Percentiles rank a stretch among this genome's conserved stretches.
Evolutionary conservation across 108 stramenopile species (phyloP).

Genomic region (Nitzschia inconspicua): DNA sequence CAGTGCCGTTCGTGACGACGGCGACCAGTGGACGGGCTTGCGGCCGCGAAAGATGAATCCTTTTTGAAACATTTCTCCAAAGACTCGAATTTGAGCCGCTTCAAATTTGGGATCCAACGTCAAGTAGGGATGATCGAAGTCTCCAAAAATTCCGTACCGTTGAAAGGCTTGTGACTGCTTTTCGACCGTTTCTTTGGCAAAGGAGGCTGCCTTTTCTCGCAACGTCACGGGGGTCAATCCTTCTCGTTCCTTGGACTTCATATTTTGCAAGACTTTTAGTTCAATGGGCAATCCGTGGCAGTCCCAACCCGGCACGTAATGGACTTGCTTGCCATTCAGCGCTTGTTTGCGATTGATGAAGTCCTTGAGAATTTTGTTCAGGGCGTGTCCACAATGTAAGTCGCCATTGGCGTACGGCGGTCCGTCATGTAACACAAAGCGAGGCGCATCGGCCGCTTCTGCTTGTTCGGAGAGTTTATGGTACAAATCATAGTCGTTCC

Average conservation of each 20-base stretch:
- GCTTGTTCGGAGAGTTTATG: conserved; percentile 70
- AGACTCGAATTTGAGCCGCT: conserved; percentile 94
- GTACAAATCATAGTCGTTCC: conserved; percentile 86
- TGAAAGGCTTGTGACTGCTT: conserved; percentile 86
- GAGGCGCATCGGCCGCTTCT: conserved; percentile 33
- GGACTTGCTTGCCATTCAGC: conserved; percentile 91
- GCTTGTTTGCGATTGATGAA: conserved; percentile 96
- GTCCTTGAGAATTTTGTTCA: conserved; percentile 98
- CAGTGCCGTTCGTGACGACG: conserved; percentile 92
- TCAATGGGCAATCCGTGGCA: conserved; percentile 99
- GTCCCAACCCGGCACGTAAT: conserved; percentile 99
- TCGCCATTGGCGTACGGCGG: conserved; percentile 99
- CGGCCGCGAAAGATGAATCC: conserved; percentile 96
- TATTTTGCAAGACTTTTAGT: conserved; percentile 94
- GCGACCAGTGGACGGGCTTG: conserved; percentile 99
- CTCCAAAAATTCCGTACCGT: conserved; percentile 94
- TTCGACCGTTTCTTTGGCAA: conserved; percentile 90
- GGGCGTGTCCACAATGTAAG: conserved; percentile 98
- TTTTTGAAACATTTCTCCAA: conserved; percentile 93
- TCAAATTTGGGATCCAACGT: conserved; percentile 96
- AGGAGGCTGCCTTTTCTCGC: conserved; percentile 85
- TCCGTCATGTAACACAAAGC: conserved; percentile 98
- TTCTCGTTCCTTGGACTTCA: conserved; percentile 84
- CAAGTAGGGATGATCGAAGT: conserved; percentile 95
- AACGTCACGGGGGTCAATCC: conserved; percentile 79